A percentile compares a stretch with the other conserved stretches of the same genome.
Evolutionary conservation across 441 rosid genomes (phyloP).

Genomic region (Gossypium aridum): DNA sequence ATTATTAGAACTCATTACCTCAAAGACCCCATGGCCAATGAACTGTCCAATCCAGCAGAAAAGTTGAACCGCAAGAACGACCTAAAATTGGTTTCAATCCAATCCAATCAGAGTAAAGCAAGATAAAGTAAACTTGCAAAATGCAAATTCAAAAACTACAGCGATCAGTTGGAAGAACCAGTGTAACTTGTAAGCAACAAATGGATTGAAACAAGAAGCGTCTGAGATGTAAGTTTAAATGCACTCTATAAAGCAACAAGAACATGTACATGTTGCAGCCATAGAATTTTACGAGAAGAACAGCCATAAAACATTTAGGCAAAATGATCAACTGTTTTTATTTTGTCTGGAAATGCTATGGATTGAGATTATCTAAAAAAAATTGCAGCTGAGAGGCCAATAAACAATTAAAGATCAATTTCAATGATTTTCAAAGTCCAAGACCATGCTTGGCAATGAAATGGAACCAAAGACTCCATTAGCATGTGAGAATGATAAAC

Average conservation of each 20-base stretch:
- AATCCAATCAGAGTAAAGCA: background rate
- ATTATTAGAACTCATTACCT: constrained; percentile 28
- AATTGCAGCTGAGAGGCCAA: background rate
- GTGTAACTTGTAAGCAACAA: background rate
- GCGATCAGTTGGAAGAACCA: background rate
- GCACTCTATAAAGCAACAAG: background rate
- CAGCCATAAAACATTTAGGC: background rate
- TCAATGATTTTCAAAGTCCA: background rate
- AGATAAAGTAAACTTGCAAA: background rate
- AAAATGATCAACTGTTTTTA: background rate
- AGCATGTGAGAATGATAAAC: background rate
- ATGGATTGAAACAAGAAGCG: background rate
- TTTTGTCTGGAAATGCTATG: background rate
- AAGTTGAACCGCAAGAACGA: constrained; percentile 45
- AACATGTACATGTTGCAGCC: background rate
- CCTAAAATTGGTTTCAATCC: constrained; percentile 23
- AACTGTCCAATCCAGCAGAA: constrained; percentile 63
- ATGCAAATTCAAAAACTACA: background rate
- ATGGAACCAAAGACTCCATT: constrained; percentile 1
- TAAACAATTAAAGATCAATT: background rate
- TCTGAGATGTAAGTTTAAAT: background rate
- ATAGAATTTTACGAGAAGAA: background rate
- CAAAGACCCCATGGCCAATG: constrained; percentile 60
- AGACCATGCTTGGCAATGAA: background rate
- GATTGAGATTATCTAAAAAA: background rate